Base-by-base conservation (phyloP, 257 asterid genomes). In the Petunia axillaris region DNA sequence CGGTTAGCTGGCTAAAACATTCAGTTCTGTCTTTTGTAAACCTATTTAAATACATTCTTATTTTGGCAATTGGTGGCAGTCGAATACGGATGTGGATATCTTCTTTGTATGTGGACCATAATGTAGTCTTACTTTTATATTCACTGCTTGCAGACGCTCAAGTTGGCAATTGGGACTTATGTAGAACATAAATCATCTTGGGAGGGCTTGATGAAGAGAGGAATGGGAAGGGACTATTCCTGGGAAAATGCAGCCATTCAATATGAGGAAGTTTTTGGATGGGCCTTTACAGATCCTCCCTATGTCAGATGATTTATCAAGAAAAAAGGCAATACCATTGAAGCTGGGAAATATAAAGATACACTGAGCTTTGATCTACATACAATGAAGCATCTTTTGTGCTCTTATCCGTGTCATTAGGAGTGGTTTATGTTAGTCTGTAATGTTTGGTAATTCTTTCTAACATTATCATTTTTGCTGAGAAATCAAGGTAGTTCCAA, bases 161-260 rank as follows among this genome's bases (percentile, higher is more conserved):
- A 86, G 85, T 55, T 87, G 39, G 99, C 97, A 0, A 62, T 83
- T 1, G 73, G 79, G 71, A 94, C 99, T 11, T 94, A 88, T 81
- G 87, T 50, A 83, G 89, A 89, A 79, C 83, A 96, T 90, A 92
- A 87, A 76, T n/a, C 93, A 4, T 92, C 98, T 1, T 96, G 97
- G 98, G 90, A 89, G 82, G 97, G 98, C 39, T 53, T 96, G 78
- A 88, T 96, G 94, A 91, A 83, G 84, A 92, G 99, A 10, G 98
- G 99, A 53, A 94, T 96, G 98, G 93, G 85, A 83, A 82, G 91
- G 78, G 87, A 96, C 82, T 89, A 83, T 39, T 88, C 99, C 3
- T 96, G 99, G 99, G 95, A 92, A 75, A 88, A 87, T 0, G 98
- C 99, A 13, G 99, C 99, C 9, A 84, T 85, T 65, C 93, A 89